A percentile compares a stretch with the other conserved stretches of the same genome.
phyloP scores from a whole-genome alignment of 495 filamentous ascomycete species.

The Platismatia glauca region DNA sequence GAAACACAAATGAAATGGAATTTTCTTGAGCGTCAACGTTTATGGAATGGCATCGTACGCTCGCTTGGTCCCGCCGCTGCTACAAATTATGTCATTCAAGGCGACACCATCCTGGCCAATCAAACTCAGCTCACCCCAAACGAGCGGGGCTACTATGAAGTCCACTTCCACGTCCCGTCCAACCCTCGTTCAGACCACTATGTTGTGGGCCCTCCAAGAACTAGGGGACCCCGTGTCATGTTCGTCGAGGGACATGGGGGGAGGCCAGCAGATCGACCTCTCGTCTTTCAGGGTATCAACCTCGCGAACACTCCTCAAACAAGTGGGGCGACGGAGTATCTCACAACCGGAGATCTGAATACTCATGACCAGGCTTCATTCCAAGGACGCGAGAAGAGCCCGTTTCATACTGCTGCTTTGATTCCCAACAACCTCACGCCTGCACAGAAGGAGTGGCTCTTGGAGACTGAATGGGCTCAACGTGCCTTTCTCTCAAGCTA shows the following conservation, averaged over 20 bases:
- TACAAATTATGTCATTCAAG: neutral
- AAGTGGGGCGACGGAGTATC: neutral
- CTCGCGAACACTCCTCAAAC: neutral
- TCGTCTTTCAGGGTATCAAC: constrained; percentile 16
- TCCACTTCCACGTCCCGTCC: neutral
- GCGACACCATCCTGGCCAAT: neutral
- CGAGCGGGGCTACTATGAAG: neutral
- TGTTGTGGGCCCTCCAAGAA: neutral
- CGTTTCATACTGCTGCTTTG: constrained; percentile 21
- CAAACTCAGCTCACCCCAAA: neutral
- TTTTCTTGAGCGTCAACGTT: neutral
- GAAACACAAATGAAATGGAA: constrained; percentile 3
- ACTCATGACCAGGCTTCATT: neutral
- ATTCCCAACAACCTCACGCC: constrained; percentile 38
- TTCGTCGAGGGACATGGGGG: neutral
- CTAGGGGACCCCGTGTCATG: neutral
- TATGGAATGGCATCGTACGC: constrained; percentile 13
- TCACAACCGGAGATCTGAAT: neutral
- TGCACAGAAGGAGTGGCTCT: constrained; percentile 48
- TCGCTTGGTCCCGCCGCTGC: neutral
- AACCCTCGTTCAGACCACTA: neutral
- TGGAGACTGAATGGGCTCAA: constrained; percentile 51
- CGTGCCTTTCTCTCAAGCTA: constrained; percentile 49
- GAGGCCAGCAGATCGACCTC: neutral
- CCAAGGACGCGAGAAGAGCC: constrained; percentile 8